These are phyloP conservation scores for Aspergillus sp. DNA, from an alignment of 2,329 filamentous ascomycete genomes.

Conservation along the genomic window DNA sequence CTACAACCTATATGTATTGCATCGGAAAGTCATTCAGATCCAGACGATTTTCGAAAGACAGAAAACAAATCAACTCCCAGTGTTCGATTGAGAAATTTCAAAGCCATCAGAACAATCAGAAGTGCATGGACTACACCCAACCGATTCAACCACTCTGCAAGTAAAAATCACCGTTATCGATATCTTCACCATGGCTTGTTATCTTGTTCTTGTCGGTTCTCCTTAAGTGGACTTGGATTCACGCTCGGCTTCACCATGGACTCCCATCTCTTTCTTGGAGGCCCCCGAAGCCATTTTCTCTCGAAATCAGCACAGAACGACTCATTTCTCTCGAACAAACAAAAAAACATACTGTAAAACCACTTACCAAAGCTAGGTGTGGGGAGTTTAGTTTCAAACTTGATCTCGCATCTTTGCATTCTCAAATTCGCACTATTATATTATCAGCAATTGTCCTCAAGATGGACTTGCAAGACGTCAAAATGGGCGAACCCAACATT, in stretches of 20 bases:
- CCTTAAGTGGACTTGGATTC: conserved; percentile 21
- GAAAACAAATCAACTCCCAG: conserved; percentile 2
- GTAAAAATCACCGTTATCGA: conserved; percentile 5
- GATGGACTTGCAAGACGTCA: not conserved
- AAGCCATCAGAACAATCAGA: not conserved
- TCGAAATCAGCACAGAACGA: conserved; percentile 5
- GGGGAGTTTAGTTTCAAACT: not conserved
- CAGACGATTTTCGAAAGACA: conserved; percentile 4
- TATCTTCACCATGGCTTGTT: conserved; percentile 18
- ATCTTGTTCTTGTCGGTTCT: conserved; percentile 18
- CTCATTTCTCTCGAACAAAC: conserved; percentile 1
- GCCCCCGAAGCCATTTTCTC: conserved; percentile 25
- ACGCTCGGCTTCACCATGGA: conserved; percentile 26
- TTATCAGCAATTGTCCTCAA: too few relatives aligned
- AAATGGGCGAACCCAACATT: conserved; percentile 22
- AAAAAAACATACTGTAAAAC: not conserved
- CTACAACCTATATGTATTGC: conserved; percentile 19
- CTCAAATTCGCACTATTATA: not conserved
- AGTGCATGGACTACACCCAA: conserved; percentile 6
- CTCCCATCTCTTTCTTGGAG: conserved; percentile 20
- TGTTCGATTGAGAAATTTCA: not conserved
- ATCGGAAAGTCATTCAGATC: conserved; percentile 6
- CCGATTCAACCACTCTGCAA: conserved; percentile 6
- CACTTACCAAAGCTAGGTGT: not conserved
- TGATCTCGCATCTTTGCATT: not conserved